These are phyloP conservation scores for Fusarium setosum DNA, from an alignment of 2,329 filamentous ascomycete genomes.

Conservation along the genomic window DNA sequence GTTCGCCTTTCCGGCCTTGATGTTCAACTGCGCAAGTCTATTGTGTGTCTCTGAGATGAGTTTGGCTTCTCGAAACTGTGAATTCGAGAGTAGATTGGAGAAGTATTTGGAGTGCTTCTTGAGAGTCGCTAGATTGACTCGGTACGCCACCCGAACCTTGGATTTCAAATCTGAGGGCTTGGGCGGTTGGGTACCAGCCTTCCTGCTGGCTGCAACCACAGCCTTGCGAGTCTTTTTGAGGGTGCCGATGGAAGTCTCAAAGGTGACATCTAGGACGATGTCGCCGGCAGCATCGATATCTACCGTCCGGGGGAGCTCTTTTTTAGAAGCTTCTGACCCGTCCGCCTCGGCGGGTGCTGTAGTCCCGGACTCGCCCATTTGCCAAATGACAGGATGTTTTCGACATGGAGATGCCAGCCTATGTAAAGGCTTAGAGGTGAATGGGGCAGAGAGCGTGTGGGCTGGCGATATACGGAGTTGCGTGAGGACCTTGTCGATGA, in stretches of 20 bases:
- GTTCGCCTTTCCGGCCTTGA: constrained; percentile 61
- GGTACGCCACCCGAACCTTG: constrained; percentile 61
- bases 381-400: constrained; percentile 26
- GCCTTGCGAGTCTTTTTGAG: constrained; percentile 59
- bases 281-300: constrained; percentile 70
- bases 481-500: constrained; percentile 14
- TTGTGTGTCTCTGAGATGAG: constrained; percentile 63
- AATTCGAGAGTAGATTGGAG: constrained; percentile 71
- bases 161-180: constrained; percentile 49
- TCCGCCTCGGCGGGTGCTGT: constrained; percentile 46
- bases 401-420: constrained; percentile 41
- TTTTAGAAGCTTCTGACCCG: constrained; percentile 42
- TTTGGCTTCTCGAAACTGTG: constrained; percentile 71
- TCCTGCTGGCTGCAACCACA: constrained; percentile 45
- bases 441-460: constrained; percentile 7
- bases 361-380: constrained; percentile 48
- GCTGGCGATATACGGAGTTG: constrained; percentile 10
- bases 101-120: constrained; percentile 77
- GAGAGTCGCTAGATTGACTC: constrained; percentile 68
- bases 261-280: constrained; percentile 73
- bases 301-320: constrained; percentile 52
- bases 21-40: constrained; percentile 58
- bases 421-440: constrained; percentile 10
- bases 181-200: constrained; percentile 38
- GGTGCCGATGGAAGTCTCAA: constrained; percentile 67